These are phyloP conservation scores for Arxiozyma slooffiae DNA, from an alignment of 1,139 yeast genomes.

Conservation along the genomic window DNA sequence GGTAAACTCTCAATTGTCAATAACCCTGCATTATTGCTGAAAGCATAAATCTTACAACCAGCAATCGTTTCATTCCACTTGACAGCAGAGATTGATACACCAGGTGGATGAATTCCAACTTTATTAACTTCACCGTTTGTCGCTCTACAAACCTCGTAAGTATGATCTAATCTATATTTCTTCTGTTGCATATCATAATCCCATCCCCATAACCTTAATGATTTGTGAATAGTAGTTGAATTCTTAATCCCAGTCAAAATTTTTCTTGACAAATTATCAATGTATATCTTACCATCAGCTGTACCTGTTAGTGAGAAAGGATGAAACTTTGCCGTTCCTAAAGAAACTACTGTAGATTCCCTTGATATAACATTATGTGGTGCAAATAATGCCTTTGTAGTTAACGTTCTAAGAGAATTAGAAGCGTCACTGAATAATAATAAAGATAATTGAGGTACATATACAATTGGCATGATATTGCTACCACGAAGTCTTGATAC, in stretches of 20 bases:
- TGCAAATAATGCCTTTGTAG: slow-evolving; percentile 33
- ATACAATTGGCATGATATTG: slow-evolving; percentile 29
- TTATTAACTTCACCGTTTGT: slow-evolving; percentile 23
- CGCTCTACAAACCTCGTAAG: slow-evolving; percentile 25
- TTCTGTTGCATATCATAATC: slow-evolving; percentile 32
- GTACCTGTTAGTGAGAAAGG: slow-evolving; percentile 57
- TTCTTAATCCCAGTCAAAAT: slow-evolving; percentile 35
- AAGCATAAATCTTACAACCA: slow-evolving; percentile 51
- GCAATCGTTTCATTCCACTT: slow-evolving; percentile 52
- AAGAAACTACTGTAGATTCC: slow-evolving; percentile 34
- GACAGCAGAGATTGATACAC: slow-evolving; percentile 43
- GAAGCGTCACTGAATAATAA: slow-evolving; percentile 37
- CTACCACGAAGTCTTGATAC: slow-evolving; percentile 32
- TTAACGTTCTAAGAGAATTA: slow-evolving; percentile 31
- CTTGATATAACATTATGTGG: slow-evolving; percentile 33
- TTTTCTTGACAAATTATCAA: slow-evolving; percentile 37
- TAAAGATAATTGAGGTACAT: slow-evolving; percentile 34
- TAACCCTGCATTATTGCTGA: slow-evolving; percentile 59
- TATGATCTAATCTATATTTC: slow-evolving; percentile 34
- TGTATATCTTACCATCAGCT: slow-evolving; percentile 46
- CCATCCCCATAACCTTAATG: slow-evolving; percentile 32
- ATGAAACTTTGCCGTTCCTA: slow-evolving; percentile 40
- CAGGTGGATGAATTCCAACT: slow-evolving; percentile 42
- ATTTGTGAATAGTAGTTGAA: slow-evolving; percentile 26
- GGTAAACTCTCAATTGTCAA: slow-evolving; percentile 46